Base-by-base conservation (phyloP, 768 basidiomycete genomes). In the Vishniacozyma victoriae region DNA sequence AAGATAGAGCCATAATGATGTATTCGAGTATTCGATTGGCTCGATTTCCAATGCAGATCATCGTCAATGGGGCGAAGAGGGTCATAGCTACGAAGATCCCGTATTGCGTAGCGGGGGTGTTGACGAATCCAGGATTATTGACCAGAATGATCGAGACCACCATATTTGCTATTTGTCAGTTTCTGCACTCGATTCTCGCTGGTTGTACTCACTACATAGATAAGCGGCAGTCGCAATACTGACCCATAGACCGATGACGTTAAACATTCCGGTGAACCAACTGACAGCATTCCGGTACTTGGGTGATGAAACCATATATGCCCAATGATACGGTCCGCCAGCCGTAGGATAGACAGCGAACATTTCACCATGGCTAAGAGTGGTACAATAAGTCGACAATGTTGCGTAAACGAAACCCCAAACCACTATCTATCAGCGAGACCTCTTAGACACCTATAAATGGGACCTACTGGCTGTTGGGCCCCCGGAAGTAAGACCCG, bases 271-370 rank as follows among this genome's bases (percentile, higher is more conserved):
- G 20, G 56, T 46, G n/a, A 26, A 31, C 56, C 52, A 54, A 16
- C 41, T 44, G 23, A 48, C 41, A 3, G 42, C 33, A 7, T 46
- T 47, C 39, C 52, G 29, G 7, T 12, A 36, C 5, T 37, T 22
- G 4, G 52, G 47, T 20, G 56, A 48, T 23, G 48, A 35, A 1
- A 58, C 40, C 40, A 58, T 54, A 7, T 51, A 51, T 6, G 52
- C 48, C 52, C 52, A 57, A 25, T 61, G 55, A 35, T 61, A 61
- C 26, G 57, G 59, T 39, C 59, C 59, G 24, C 59, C 59, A 6
- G 52, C 49, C 1, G 56, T 54, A 18, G 52, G 59, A 35, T 42
- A 54, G 1, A 61, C 55, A 1, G 52, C 52, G 22, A 54, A 54
- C 41, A 54, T 44, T 42, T 54, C 52, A 19, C 52, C 52, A 41